phyloP scores from a whole-genome alignment of 2,329 filamentous ascomycete species.

The Spiromastix sp. region DNA sequence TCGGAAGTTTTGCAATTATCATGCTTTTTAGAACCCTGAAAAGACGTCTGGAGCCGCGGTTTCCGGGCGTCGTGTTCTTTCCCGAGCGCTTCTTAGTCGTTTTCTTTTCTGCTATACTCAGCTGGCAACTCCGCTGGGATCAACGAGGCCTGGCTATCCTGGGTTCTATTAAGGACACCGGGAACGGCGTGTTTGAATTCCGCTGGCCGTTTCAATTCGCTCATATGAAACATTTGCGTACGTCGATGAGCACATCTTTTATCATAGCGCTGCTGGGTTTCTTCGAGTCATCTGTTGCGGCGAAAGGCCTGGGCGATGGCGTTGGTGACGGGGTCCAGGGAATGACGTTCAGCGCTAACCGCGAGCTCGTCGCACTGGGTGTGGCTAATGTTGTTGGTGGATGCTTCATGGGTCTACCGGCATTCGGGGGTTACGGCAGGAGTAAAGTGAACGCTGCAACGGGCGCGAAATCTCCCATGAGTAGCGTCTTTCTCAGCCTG shows the following conservation, averaged over 20 bases:
- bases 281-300: slow-evolving; percentile 93
- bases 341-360: slow-evolving; percentile 78
- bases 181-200: slow-evolving; percentile 64
- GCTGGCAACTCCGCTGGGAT: slow-evolving; percentile 70
- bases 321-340: slow-evolving; percentile 59
- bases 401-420: slow-evolving; percentile 83
- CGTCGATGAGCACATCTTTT: slow-evolving; percentile 83
- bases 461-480: slow-evolving; percentile 87
- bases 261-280: slow-evolving; percentile 93
- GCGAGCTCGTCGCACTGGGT: slow-evolving; percentile 85
- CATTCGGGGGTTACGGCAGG: slow-evolving; percentile 90
- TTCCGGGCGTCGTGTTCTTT: slow-evolving; percentile 72
- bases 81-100: slow-evolving; percentile 89
- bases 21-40: slow-evolving; percentile 86
- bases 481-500: slow-evolving; percentile 72
- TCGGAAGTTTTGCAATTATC: slow-evolving; percentile 72
- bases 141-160: slow-evolving; percentile 70
- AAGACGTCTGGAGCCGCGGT: slow-evolving; percentile 65
- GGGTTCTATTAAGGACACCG: slow-evolving; percentile 65
- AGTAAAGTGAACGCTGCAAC: slow-evolving; percentile 93
- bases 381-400: slow-evolving; percentile 84
- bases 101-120: slow-evolving; percentile 68
- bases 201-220: slow-evolving; percentile 72
- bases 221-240: slow-evolving; percentile 71
- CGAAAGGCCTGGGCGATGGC: slow-evolving; percentile 67